Percentiles rank a stretch among this genome's conserved stretches.
phyloP scores from a whole-genome alignment of 345 rosid genomes.

The Euphorbia tirucalli region DNA sequence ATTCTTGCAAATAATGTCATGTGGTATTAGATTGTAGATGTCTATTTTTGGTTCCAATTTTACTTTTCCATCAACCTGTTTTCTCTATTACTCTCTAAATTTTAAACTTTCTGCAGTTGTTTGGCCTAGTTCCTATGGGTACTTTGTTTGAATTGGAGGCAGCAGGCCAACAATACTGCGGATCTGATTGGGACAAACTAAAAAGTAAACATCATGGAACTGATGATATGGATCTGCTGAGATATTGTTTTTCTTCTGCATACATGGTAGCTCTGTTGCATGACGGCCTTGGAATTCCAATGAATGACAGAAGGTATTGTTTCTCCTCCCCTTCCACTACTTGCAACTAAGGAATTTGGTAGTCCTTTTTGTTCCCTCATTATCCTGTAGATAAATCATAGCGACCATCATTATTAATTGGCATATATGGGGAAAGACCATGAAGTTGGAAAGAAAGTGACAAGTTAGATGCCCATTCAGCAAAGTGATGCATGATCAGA shows the following conservation, averaged over 20 bases:
- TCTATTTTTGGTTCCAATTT: not conserved
- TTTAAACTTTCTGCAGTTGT: slow-evolving; percentile 35
- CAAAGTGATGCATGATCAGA: too few relatives aligned
- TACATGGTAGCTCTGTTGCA: slow-evolving; percentile 42
- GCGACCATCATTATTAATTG: not conserved
- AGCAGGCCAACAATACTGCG: slow-evolving; percentile 40
- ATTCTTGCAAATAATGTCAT: not conserved
- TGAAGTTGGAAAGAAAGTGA: too few relatives aligned
- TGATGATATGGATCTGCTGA: slow-evolving; percentile 40
- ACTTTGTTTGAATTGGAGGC: slow-evolving; percentile 41
- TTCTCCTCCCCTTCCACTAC: not conserved
- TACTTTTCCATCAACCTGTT: slow-evolving; percentile 1
- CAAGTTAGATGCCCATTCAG: too few relatives aligned
- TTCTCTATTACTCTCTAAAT: not conserved
- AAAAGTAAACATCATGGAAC: slow-evolving; percentile 21
- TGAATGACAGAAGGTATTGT: slow-evolving; percentile 36
- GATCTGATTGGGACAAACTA: slow-evolving; percentile 35
- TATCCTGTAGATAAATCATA: not conserved
- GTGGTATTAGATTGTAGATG: not conserved
- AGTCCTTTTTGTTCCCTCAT: not conserved
- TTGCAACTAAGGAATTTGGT: not conserved
- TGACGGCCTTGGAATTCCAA: slow-evolving; percentile 39
- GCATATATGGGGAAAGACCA: not conserved
- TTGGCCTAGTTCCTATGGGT: slow-evolving; percentile 38
- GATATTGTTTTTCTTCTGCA: slow-evolving; percentile 52